Percentiles rank a stretch among this genome's conserved stretches.
Conservation (phyloP, 768 basidiomycete species). For the Phanerochaete sordida region DNA sequence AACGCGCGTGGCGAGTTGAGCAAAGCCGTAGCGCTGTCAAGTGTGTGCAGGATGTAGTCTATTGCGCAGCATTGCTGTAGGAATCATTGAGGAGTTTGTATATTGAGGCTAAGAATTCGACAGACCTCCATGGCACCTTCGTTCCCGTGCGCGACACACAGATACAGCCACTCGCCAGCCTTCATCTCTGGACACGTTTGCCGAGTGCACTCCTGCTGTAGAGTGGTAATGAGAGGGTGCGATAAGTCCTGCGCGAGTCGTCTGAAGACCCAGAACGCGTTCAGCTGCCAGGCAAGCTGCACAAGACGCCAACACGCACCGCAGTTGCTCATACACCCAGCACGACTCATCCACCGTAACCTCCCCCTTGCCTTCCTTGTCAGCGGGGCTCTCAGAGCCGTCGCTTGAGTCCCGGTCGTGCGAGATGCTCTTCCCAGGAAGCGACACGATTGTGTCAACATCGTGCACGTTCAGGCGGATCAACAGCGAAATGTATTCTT, state of each 20-base stretch:
- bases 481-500: conserved; percentile 89
- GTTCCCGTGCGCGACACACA: conserved; percentile 93
- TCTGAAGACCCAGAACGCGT: conserved; percentile 33
- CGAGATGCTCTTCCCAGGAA: conserved; percentile 50
- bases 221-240: conserved; percentile 77
- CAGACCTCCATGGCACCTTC: conserved; percentile 83
- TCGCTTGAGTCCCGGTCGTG: conserved; percentile 29
- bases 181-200: conserved; percentile 95
- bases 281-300: background rate
- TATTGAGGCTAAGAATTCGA: background rate
- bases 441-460: conserved; percentile 72
- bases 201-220: conserved; percentile 86
- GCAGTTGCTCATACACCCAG: conserved; percentile 75
- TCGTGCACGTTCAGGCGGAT: conserved; percentile 87
- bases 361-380: conserved; percentile 38
- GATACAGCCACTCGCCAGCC: conserved; percentile 96
- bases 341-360: conserved; percentile 74
- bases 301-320: conserved; percentile 31
- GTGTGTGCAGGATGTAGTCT: conserved; percentile 90
- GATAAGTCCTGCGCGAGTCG: conserved; percentile 86
- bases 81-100: background rate
- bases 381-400: conserved; percentile 17
- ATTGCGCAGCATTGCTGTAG: conserved; percentile 91
- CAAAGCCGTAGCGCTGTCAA: conserved; percentile 90
- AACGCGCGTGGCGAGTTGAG: conserved; percentile 90